Percentiles rank a stretch among this genome's conserved stretches.
Conservation (phyloP, 352 stramenopile species). For the Peronosclerospora sorghi region DNA sequence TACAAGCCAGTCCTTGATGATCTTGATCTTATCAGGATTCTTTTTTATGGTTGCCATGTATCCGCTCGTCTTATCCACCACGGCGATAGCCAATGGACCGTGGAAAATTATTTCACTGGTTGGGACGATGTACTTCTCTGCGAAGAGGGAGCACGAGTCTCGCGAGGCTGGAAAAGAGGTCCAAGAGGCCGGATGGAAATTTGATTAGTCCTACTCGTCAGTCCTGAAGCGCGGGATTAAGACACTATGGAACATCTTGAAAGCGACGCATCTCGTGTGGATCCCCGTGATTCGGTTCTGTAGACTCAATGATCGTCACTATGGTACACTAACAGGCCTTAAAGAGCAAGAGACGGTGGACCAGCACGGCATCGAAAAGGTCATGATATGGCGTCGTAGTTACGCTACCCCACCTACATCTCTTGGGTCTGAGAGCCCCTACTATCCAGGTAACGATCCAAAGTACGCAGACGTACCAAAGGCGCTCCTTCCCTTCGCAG, state of each 20-base stretch:
- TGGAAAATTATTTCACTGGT: conserved; percentile 97
- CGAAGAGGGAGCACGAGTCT: conserved; percentile 85
- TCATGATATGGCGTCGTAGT: conserved; percentile 94
- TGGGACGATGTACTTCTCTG: conserved; percentile 97
- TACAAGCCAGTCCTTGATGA: conserved; percentile 1
- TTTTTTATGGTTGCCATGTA: conserved; percentile 75
- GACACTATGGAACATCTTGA: conserved; percentile 94
- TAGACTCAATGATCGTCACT: conserved; percentile 98
- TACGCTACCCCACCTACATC: conserved; percentile 95
- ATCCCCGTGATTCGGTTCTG: conserved; percentile 92
- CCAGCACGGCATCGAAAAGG: conserved; percentile 97
- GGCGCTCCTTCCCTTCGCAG: conserved; percentile 87
- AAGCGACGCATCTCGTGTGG: conserved; percentile 96
- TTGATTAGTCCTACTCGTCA: conserved; percentile 93
- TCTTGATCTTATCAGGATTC: background rate
- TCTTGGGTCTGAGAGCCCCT: conserved; percentile 79
- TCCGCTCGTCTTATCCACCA: conserved; percentile 88
- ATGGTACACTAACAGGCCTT: conserved; percentile 95
- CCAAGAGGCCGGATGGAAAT: conserved; percentile 86
- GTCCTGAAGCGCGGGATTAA: conserved; percentile 96
- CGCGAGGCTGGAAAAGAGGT: conserved; percentile 91
- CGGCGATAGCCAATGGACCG: conserved; percentile 96
- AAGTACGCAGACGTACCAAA: conserved; percentile 88
- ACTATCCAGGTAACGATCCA: conserved; percentile 86
- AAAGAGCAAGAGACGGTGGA: conserved; percentile 99